These are phyloP conservation scores for Saturnispora besseyi DNA, from an alignment of 805 yeast species.

Conservation along the genomic window DNA sequence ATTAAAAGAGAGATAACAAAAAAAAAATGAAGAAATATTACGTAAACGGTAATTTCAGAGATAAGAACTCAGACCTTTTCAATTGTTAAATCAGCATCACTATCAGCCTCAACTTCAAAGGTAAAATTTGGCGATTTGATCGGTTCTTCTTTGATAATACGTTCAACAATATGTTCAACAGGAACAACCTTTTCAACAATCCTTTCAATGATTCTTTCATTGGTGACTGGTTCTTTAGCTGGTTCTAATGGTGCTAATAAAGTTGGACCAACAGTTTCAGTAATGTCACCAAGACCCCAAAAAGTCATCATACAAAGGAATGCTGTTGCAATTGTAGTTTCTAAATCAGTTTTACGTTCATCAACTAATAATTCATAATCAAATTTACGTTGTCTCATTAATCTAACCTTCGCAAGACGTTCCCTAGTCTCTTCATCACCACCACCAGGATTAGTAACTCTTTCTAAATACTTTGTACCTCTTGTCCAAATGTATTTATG, in stretches of 20 bases:
- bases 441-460: slow-evolving; percentile 45
- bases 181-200: slow-evolving; percentile 12
- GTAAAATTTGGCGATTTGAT: slow-evolving; percentile 20
- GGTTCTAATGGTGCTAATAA: slow-evolving; percentile 9
- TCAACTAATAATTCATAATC: slow-evolving; percentile 53
- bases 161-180: slow-evolving; percentile 8
- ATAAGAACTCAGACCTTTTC: slow-evolving; percentile 18
- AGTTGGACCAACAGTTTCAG: slow-evolving; percentile 48
- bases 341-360: slow-evolving; percentile 37
- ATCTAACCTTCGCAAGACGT: slow-evolving; percentile 45
- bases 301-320: slow-evolving; percentile 58
- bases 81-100: slow-evolving; percentile 27
- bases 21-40: neutral
- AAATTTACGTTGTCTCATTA: slow-evolving; percentile 49
- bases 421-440: slow-evolving; percentile 46
- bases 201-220: slow-evolving; percentile 10
- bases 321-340: slow-evolving; percentile 49
- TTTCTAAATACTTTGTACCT: slow-evolving; percentile 42
- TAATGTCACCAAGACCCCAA: slow-evolving; percentile 50
- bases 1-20: neutral
- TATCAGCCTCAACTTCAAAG: slow-evolving; percentile 22
- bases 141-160: slow-evolving; percentile 1
- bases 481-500: slow-evolving; percentile 48
- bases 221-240: slow-evolving; percentile 1
- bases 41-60: neutral